phyloP scores from a whole-genome alignment of 2,329 filamentous ascomycete genomes.

The Paecilomyces dactylethromorphus region DNA sequence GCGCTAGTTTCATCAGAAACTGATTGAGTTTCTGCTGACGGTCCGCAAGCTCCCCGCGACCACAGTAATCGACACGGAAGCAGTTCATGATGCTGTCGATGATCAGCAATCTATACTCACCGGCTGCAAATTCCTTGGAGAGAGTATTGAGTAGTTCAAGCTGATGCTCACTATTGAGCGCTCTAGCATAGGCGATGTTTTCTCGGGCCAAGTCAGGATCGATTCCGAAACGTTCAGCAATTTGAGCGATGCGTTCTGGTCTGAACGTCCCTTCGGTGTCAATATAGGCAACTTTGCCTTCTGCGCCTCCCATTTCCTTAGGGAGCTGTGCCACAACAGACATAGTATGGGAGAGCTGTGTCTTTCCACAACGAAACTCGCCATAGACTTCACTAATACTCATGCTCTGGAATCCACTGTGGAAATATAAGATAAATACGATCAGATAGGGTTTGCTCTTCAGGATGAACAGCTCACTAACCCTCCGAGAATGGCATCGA shows the following conservation, averaged over 20 bases:
- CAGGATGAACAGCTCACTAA: slow-evolving; percentile 18
- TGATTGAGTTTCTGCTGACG: slow-evolving; percentile 62
- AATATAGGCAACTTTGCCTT: slow-evolving; percentile 64
- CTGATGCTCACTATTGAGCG: slow-evolving; percentile 61
- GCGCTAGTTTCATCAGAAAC: slow-evolving; percentile 57
- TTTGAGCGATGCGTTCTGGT: slow-evolving; percentile 60
- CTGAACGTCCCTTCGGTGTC: slow-evolving; percentile 62
- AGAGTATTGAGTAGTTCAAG: slow-evolving; percentile 58
- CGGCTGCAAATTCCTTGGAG: slow-evolving; percentile 54
- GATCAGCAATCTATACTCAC: slow-evolving; percentile 60
- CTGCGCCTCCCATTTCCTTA: slow-evolving; percentile 57
- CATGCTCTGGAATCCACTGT: slow-evolving; percentile 62
- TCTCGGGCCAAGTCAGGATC: slow-evolving; percentile 56
- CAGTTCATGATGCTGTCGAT: slow-evolving; percentile 66
- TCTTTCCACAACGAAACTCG: slow-evolving; percentile 56
- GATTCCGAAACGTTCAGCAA: slow-evolving; percentile 59
- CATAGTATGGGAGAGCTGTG: slow-evolving; percentile 63
- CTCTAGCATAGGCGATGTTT: slow-evolving; percentile 61
- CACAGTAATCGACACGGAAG: slow-evolving; percentile 61
- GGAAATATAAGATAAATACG: neutral
- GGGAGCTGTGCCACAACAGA: slow-evolving; percentile 55
- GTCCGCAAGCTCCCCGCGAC: slow-evolving; percentile 61
- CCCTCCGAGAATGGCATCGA: slow-evolving; percentile 60
- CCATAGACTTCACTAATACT: slow-evolving; percentile 54
- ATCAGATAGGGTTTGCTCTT: neutral